Evolutionary conservation across 1,284 basidiomycete genomes (phyloP).

Genomic region (Moesziomyces sp.): DNA sequence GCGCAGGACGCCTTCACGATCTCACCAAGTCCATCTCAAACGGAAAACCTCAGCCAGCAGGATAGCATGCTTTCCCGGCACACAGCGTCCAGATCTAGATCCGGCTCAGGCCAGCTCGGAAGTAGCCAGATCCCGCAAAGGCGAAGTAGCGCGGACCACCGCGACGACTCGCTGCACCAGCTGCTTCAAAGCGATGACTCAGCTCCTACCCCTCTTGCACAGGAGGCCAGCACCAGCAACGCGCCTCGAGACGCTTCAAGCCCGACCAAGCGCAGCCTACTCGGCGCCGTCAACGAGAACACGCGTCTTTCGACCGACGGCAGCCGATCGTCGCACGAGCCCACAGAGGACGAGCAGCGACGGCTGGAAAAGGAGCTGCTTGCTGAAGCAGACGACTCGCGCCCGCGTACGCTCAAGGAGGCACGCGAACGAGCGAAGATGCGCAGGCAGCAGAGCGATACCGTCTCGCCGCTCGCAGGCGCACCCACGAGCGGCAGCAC

Average conservation of each 20-base stretch:
- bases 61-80: constrained; percentile 5
- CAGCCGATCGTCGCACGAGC: constrained; percentile 18
- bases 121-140: constrained; percentile 19
- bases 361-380: constrained; percentile 40
- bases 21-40: constrained; percentile 24
- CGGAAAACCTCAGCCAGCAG: constrained; percentile 5
- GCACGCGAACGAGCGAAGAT: constrained; percentile 44
- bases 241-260: constrained; percentile 3
- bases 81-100: constrained; percentile 12
- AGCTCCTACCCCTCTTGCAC: background rate
- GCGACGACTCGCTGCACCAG: constrained; percentile 8
- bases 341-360: constrained; percentile 33
- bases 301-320: background rate
- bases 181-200: constrained; percentile 2
- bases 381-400: constrained; percentile 29
- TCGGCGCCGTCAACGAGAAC: constrained; percentile 14
- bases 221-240: background rate
- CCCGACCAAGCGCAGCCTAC: constrained; percentile 11
- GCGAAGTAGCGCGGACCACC: constrained; percentile 22
- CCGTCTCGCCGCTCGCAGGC: constrained; percentile 5
- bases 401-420: constrained; percentile 49
- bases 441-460: constrained; percentile 37
- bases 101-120: constrained; percentile 14
- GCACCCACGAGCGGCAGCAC: background rate
- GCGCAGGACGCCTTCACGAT: constrained; percentile 21